phyloP scores from a whole-genome alignment of 257 asterid species.

The Scutellaria baicalensis region DNA sequence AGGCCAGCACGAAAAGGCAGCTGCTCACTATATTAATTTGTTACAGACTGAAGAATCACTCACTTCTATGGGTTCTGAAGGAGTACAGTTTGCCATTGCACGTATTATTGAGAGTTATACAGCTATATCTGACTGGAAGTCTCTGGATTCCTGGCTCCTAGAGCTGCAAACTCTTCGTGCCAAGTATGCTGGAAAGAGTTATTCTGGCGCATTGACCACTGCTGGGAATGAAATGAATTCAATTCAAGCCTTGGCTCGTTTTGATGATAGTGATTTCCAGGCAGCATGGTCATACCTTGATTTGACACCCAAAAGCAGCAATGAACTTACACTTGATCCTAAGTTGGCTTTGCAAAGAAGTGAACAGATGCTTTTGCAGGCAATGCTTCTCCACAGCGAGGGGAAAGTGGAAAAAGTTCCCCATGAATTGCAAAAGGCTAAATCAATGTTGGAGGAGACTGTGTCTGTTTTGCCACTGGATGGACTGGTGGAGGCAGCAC shows the following conservation, averaged over 20 bases:
- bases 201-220: conserved; percentile 87
- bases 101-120: conserved; percentile 79
- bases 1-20: conserved; percentile 98
- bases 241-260: conserved; percentile 85
- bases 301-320: conserved; percentile 95
- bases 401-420: conserved; percentile 75
- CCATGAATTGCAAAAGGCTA: conserved; percentile 74
- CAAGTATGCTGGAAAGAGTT: conserved; percentile 82
- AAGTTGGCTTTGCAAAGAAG: conserved; percentile 93
- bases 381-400: conserved; percentile 78
- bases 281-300: conserved; percentile 96
- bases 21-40: conserved; percentile 80
- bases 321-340: conserved; percentile 86
- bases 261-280: conserved; percentile 84
- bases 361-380: conserved; percentile 98
- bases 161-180: conserved; percentile 92
- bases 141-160: conserved; percentile 89
- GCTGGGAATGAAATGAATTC: conserved; percentile 93
- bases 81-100: conserved; percentile 80
- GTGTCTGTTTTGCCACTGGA: conserved; percentile 79
- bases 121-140: conserved; percentile 91
- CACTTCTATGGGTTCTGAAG: conserved; percentile 80
- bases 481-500: conserved; percentile 84
- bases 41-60: conserved; percentile 84
- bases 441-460: conserved; percentile 72